Evolutionary conservation across 2,329 filamentous ascomycete species (phyloP), one percentile per base, ranked within the genome.

Genomic region (Diaporthe ilicicola): DNA sequence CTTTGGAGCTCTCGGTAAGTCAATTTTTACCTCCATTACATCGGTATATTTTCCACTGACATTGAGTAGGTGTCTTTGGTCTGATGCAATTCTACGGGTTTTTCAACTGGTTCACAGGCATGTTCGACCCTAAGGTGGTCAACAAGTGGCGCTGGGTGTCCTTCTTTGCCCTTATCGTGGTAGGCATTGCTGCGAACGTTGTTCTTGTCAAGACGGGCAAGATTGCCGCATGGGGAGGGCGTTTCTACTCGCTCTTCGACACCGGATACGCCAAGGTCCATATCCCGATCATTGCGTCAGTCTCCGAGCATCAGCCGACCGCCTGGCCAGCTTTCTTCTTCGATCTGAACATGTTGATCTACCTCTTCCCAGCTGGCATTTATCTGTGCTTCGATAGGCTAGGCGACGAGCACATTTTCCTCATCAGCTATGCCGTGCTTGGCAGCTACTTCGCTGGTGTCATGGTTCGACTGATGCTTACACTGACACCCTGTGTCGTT

Each of bases 311-410:
- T 85, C 96, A 99, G 84, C 96, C 96, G 68, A 99, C 96, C 46
- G 96, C 96, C 53, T 99, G 96, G 96, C 96, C 96, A 2, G 94
- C 97, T 19, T 99, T 98, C 88, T 99, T 99, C 87, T 99, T 99
- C 82, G 96, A 99, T 78, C 88, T 99, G 76, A 98, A 97, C 86
- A 91, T 99, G 86, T 89, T 99, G 78, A 97, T 99, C 84, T 99
- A 96, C 96, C 90, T 99, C 66, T 98, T 99, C 90, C 96, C 96
- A 4, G 97, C 96, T 15, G 96, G 96, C 82, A 94, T 99, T 70
- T 99, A 98, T 85, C 91, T 99, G 84, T 98, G 95, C 86, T 99
- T 98, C 91, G 93, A 94, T 80, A 92, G 92, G 74, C 90, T 99
- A 71, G 92, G 90, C 77, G 97, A 99, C 79, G 95, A 99, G 87